Percentiles rank a stretch among this genome's conserved stretches.
Evolutionary conservation across 345 rosid species (phyloP).

Genomic region (Mangifera indica): DNA sequence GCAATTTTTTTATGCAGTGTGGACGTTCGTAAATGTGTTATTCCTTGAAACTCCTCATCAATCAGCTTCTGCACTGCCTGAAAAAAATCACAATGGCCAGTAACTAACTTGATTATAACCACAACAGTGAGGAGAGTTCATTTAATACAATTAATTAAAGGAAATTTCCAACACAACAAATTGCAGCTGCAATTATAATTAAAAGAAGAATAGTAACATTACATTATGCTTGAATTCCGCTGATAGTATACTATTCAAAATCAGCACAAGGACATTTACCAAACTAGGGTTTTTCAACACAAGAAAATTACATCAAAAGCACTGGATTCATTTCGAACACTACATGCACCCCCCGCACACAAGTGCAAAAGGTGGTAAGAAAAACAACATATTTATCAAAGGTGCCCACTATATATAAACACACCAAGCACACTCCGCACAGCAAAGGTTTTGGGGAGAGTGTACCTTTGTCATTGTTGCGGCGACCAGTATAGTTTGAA

Average conservation of each 20-base stretch:
- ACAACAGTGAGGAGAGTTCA: neutral
- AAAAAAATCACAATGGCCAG: constrained; percentile 17
- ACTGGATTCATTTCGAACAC: neutral
- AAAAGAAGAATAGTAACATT: neutral
- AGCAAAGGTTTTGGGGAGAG: neutral
- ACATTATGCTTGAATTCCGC: neutral
- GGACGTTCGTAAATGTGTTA: constrained; percentile 84
- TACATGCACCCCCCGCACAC: no score
- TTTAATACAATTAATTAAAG: neutral
- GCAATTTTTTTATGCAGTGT: constrained; percentile 89
- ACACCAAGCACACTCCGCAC: neutral
- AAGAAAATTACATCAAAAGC: neutral
- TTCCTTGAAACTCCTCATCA: constrained; percentile 93
- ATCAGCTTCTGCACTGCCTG: constrained; percentile 93
- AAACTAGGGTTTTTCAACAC: neutral
- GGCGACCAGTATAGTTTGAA: constrained; percentile 83
- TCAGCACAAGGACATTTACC: neutral
- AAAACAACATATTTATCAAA: neutral
- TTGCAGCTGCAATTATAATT: neutral
- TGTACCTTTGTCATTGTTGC: constrained; percentile 92
- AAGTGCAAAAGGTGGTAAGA: neutral
- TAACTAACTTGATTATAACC: neutral
- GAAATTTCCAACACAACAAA: neutral
- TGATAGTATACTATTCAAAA: neutral
- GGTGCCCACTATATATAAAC: neutral